Evolutionary conservation across 495 filamentous ascomycete genomes (phyloP), one percentile per base, ranked within the genome.

Genomic region (Penicillium samsonianum): DNA sequence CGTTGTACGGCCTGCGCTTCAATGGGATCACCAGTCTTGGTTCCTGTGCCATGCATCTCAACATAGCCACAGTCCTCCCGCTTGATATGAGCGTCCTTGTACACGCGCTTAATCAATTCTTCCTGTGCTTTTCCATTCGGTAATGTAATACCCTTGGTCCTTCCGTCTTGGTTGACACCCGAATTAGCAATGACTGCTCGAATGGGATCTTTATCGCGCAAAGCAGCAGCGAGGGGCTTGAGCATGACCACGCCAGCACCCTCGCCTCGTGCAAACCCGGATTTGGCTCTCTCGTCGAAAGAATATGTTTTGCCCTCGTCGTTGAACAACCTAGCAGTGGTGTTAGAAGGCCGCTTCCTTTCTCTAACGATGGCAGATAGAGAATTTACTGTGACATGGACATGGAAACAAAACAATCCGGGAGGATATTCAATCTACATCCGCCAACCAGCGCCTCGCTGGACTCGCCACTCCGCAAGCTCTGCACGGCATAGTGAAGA

Each of bases 321-420:
- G 31, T 67, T 64, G 14, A 67, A 65, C 25, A 71, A 45, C 51
- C 65, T 71, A 19, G 53, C 44, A 17, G 52, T 50, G n/a, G n/a
- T n/a, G n/a, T n/a, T n/a, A n/a, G n/a, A n/a, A n/a, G n/a, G n/a
- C n/a, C n/a, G n/a, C n/a, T n/a, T n/a, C n/a, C n/a, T n/a, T n/a
- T n/a, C n/a, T n/a, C n/a, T n/a, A n/a, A n/a, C n/a, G n/a, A n/a
- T n/a, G n/a, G n/a, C 17, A 42, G 45, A 31, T 16, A 8, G 16
- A 33, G 11, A n/a, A 65, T 62, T 59, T 30, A 73, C 70, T 67
- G 61, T 54, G 65, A 68, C 59, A 62, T 73, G 6, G 74, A 70
- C 45, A 78, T 80, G 7, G 77, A 75, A 38, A 84, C 80, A 60
- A 80, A 80, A 57, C 78, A 75, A 60, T 85, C 82, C 6, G 83